Evolutionary conservation across 2,329 filamentous ascomycete species (phyloP).

Genomic region (Fusarium anthophilum): DNA sequence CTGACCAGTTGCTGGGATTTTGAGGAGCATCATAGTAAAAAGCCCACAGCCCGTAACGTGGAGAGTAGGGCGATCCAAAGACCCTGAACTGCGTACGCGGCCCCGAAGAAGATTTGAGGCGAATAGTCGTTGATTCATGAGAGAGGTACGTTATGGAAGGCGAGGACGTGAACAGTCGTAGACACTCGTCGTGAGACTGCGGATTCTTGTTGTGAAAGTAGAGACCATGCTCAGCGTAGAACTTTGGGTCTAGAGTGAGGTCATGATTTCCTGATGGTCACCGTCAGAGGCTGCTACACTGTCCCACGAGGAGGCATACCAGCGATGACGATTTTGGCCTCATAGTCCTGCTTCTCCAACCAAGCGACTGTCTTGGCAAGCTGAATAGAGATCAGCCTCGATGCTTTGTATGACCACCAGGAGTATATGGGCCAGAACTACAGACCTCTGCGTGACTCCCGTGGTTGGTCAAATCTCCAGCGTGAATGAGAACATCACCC

Average conservation of each 20-base stretch:
- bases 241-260: conserved; percentile 72
- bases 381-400: conserved; percentile 38
- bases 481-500: conserved; percentile 80
- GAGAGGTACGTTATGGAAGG: conserved; percentile 70
- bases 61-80: conserved; percentile 77
- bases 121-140: conserved; percentile 64
- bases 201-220: conserved; percentile 66
- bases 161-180: conserved; percentile 62
- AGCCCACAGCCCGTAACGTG: conserved; percentile 67
- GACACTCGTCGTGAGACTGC: conserved; percentile 64
- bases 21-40: conserved; percentile 66
- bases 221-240: conserved; percentile 63
- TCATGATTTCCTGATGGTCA: conserved; percentile 75
- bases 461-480: conserved; percentile 80
- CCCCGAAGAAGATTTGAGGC: conserved; percentile 62
- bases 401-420: neutral
- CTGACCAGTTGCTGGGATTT: conserved; percentile 18
- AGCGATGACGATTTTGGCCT: conserved; percentile 75
- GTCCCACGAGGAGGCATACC: conserved; percentile 54
- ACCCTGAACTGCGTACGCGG: conserved; percentile 70
- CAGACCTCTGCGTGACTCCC: conserved; percentile 66
- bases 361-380: conserved; percentile 71
- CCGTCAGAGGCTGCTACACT: conserved; percentile 9
- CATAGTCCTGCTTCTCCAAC: conserved; percentile 74
- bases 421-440: neutral